Evolutionary conservation across 345 rosid species (phyloP), one percentile per base, ranked within the genome.

Genomic region (Erodium maritimum): DNA sequence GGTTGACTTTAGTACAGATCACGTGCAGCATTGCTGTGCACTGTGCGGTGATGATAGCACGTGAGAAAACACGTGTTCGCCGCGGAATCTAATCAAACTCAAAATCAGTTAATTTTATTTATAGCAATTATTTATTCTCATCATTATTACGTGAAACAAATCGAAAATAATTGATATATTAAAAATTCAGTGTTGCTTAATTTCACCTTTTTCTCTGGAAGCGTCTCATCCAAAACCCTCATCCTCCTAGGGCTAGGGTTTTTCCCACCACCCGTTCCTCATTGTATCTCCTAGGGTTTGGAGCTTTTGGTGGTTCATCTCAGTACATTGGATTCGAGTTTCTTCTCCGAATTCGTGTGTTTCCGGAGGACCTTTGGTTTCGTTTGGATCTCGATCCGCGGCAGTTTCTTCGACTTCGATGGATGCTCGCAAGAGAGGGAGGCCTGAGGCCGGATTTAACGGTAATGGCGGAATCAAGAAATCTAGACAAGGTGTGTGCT

Each of bases 401-500:
- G 18, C 46, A 4, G 19, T 60, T 60, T 60, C 58, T 48, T 21
- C 17, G 42, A n/a, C 45, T 22, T 61, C 37, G 50, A 84, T 82
- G 96, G 95, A 82, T 66, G 56, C 62, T 42, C 84, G 91, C 56
- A 90, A 90, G 75, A 79, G 97, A 75, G 85, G 80, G 60, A 80
- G 89, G 62, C 33, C 72, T 50, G 87, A 81, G 29, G 73, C 74
- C 68, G 77, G 82, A 48, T 59, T 67, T 29, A 72, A 71, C 65
- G 72, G 73, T 56, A 90, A 87, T 80, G 95, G 97, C 45, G 86
- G 86, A 58, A 23, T 67, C 59, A 90, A 89, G 83, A 86, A 73
- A 76, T 54, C 75, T 52, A 90, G 72, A 74, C 85, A 75, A 62
- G 79, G 80, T 78, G 21, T 17, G 69, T 56, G 37, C 23, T 5